Conservation (phyloP, 495 filamentous ascomycete species). For the Penicillium canescens region DNA sequence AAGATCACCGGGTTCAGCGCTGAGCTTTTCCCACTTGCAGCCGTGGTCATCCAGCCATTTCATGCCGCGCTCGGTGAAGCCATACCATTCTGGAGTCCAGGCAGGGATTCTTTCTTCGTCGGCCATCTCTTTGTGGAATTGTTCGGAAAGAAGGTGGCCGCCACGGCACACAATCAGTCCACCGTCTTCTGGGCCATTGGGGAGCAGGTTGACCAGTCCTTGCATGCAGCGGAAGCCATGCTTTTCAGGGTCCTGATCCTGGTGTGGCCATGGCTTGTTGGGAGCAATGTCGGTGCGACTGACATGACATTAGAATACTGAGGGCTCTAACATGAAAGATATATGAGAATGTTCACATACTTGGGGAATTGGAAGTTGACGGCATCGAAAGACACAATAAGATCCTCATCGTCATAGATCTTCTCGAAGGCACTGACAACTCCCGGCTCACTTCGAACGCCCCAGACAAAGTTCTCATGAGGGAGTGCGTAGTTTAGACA, state of each 20-base stretch:
- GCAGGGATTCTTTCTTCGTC: conserved; percentile 34
- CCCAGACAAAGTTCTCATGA: conserved; percentile 48
- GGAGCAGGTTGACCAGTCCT: conserved; percentile 46
- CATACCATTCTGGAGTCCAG: conserved; percentile 42
- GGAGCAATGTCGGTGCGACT: conserved; percentile 34
- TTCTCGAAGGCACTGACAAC: conserved; percentile 41
- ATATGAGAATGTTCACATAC: conserved; percentile 4
- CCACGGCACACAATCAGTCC: conserved; percentile 41
- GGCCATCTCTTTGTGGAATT: conserved; percentile 37
- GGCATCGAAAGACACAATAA: conserved; percentile 49
- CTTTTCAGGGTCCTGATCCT: conserved; percentile 44
- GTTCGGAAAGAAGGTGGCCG: conserved; percentile 30
- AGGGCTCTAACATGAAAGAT: neutral
- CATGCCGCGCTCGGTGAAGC: conserved; percentile 39
- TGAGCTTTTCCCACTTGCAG: conserved; percentile 37
- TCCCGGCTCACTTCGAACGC: conserved; percentile 40
- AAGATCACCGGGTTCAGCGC: conserved; percentile 43
- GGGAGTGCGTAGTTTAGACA: conserved; percentile 37
- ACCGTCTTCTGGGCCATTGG: conserved; percentile 44
- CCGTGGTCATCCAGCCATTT: conserved; percentile 39
- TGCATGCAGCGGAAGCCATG: conserved; percentile 48
- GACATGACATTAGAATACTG: neutral
- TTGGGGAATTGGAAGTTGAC: conserved; percentile 43
- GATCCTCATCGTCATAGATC: conserved; percentile 39
- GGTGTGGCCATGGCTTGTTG: conserved; percentile 49